These are phyloP conservation scores for Acacia acuminata DNA, from an alignment of 306 rosid species.

Conservation along the genomic window DNA sequence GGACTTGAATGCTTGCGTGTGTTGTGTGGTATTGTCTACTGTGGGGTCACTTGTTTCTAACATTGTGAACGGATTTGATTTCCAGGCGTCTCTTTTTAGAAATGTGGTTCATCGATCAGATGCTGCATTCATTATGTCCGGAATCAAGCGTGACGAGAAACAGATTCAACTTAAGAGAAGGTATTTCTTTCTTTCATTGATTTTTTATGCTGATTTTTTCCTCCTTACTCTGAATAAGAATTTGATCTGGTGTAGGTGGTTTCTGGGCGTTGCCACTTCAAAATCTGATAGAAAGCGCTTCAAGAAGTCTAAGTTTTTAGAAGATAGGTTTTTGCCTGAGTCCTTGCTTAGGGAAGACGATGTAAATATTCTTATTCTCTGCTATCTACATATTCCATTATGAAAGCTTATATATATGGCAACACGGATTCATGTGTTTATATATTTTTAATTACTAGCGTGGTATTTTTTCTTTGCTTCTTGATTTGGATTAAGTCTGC, in stretches of 20 bases:
- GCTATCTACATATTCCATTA: neutral
- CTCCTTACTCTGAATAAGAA: neutral
- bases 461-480: neutral
- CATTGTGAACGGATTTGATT: neutral
- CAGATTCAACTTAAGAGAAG: constrained; percentile 58
- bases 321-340: constrained; percentile 55
- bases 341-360: constrained; percentile 79
- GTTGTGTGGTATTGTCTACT: neutral
- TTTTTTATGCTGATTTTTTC: neutral
- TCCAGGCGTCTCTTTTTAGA: neutral
- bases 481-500: neutral
- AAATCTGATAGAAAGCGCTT: constrained; percentile 36
- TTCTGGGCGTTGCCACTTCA: constrained; percentile 56
- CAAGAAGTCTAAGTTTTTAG: constrained; percentile 37
- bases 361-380: constrained; percentile 50
- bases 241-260: constrained; percentile 58
- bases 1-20: too few relatives aligned
- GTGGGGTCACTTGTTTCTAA: neutral
- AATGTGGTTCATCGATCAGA: constrained; percentile 47
- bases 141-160: constrained; percentile 51
- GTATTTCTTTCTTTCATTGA: constrained; percentile 24
- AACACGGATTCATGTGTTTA: neutral
- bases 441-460: neutral
- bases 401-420: neutral
- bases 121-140: constrained; percentile 31